Conservation (phyloP, 2,329 filamentous ascomycete species). For the Helotiales sp. region DNA sequence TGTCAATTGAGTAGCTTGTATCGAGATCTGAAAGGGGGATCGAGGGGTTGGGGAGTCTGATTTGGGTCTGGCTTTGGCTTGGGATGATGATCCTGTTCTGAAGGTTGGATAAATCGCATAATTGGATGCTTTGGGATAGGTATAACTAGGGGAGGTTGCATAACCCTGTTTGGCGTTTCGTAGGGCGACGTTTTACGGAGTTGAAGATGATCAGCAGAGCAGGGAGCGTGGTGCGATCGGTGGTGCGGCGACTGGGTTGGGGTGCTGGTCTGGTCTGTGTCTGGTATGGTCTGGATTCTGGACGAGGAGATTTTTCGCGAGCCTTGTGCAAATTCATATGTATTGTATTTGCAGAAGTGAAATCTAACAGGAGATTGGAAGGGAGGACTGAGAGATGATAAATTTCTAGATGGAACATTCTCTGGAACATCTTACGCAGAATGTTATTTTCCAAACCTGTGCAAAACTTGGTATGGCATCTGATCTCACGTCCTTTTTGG, state of each 20-base stretch:
- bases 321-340: neutral
- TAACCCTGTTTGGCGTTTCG: slow-evolving; percentile 5
- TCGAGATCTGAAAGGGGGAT: neutral
- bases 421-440: slow-evolving; percentile 10
- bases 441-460: neutral
- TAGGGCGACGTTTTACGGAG: neutral
- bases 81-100: neutral
- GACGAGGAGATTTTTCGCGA: slow-evolving; percentile 6
- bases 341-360: neutral
- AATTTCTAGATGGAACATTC: neutral
- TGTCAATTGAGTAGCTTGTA: neutral
- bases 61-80: neutral
- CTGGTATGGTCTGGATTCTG: neutral
- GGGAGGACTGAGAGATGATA: neutral
- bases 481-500: neutral
- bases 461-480: neutral
- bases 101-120: slow-evolving; percentile 1
- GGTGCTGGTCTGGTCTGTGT: too few species aligned
- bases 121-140: neutral
- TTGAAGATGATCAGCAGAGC: slow-evolving; percentile 3
- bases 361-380: neutral
- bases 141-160: neutral
- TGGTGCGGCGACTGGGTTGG: neutral
- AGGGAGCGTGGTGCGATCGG: slow-evolving; percentile 5
- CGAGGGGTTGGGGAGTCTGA: neutral